Evolutionary conservation across 768 basidiomycete genomes (phyloP).

Genomic region (Galerina sulciceps): DNA sequence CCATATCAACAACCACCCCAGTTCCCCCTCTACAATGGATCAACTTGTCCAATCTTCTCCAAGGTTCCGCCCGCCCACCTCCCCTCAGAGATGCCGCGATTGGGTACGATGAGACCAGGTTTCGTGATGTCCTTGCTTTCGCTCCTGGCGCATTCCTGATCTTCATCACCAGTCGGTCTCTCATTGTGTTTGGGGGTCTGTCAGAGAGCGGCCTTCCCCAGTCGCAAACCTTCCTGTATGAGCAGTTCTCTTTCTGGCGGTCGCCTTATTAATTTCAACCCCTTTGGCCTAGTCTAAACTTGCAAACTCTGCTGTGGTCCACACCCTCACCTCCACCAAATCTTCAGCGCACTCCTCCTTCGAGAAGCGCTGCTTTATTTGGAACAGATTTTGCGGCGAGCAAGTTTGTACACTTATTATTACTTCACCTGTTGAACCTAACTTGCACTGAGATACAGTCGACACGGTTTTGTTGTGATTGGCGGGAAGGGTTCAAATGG

Average conservation of each 20-base stretch:
- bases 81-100: conserved; percentile 74
- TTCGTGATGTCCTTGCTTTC: background rate
- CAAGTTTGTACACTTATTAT: conserved; percentile 58
- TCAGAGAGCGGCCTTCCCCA: conserved; percentile 66
- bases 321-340: conserved; percentile 53
- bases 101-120: conserved; percentile 59
- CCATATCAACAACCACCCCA: conserved; percentile 55
- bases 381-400: conserved; percentile 80
- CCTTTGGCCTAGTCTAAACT: conserved; percentile 55
- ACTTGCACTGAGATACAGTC: conserved; percentile 45
- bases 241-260: conserved; percentile 2
- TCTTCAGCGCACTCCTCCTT: conserved; percentile 54
- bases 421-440: background rate
- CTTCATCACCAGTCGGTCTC: conserved; percentile 49
- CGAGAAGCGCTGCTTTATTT: conserved; percentile 65
- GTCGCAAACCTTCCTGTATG: conserved; percentile 72
- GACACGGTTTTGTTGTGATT: conserved; percentile 73
- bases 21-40: conserved; percentile 78
- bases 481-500: conserved; percentile 68
- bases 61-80: conserved; percentile 58
- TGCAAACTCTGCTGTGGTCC: conserved; percentile 65
- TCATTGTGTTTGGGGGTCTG: conserved; percentile 80
- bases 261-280: conserved; percentile 8
- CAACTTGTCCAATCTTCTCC: conserved; percentile 62
- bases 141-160: conserved; percentile 23